Evolutionary conservation across 129 eudicot species (phyloP).

Genomic region (Chrysanthemum lavandulifolium): DNA sequence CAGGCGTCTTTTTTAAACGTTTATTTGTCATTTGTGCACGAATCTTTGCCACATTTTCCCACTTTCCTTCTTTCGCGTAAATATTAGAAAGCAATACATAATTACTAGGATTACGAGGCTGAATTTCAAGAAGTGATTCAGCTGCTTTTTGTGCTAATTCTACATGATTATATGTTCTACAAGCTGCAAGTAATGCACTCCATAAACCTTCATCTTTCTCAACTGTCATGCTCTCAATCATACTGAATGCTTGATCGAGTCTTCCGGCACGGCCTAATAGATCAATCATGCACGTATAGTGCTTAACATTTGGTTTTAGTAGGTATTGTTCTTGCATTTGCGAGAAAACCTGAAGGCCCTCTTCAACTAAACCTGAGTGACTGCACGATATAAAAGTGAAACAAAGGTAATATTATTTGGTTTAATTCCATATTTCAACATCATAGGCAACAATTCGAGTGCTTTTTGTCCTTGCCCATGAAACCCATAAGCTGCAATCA

Average conservation of each 20-base stretch:
- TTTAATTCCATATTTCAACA: conserved; percentile 35
- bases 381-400: conserved; percentile 59
- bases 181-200: conserved; percentile 62
- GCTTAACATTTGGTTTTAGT: conserved; percentile 60
- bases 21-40: conserved; percentile 51
- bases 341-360: conserved; percentile 50
- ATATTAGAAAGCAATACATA: conserved; percentile 67
- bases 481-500: conserved; percentile 70
- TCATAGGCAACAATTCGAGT: conserved; percentile 50
- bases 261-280: conserved; percentile 69
- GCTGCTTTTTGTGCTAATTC: conserved; percentile 78
- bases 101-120: conserved; percentile 57
- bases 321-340: conserved; percentile 51
- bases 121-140: conserved; percentile 49
- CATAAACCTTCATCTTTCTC: conserved; percentile 64
- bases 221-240: conserved; percentile 52
- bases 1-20: conserved; percentile 62
- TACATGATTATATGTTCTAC: conserved; percentile 56
- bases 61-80: conserved; percentile 63
- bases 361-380: conserved; percentile 65
- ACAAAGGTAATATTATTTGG: conserved; percentile 56
- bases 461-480: conserved; percentile 66
- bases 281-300: conserved; percentile 71
- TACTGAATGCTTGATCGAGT: conserved; percentile 36
- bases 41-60: conserved; percentile 66